phyloP scores from a whole-genome alignment of 2,329 filamentous ascomycete genomes.

The Drechslerella coelobrocha region DNA sequence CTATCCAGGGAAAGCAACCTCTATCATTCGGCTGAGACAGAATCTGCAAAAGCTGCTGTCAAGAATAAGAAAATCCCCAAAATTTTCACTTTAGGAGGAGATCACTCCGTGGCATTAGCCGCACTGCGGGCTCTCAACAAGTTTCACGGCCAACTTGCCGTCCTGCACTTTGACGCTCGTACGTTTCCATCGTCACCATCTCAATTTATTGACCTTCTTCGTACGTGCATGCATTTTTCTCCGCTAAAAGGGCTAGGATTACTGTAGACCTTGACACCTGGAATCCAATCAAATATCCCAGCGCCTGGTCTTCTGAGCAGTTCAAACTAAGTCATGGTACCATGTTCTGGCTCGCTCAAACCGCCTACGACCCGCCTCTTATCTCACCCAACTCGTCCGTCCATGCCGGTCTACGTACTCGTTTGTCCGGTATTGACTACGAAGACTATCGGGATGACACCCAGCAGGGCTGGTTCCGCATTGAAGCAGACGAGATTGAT shows the following conservation, averaged over 20 bases:
- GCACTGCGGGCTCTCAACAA: constrained; percentile 71
- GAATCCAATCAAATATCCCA: constrained; percentile 81
- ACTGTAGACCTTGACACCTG: constrained; percentile 76
- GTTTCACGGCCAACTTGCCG: constrained; percentile 69
- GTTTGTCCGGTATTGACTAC: constrained; percentile 71
- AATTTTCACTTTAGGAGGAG: constrained; percentile 74
- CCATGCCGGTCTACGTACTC: constrained; percentile 81
- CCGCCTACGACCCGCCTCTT: constrained; percentile 71
- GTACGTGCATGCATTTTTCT: not conserved
- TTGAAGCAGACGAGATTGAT: constrained; percentile 86
- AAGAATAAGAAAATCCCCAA: constrained; percentile 58
- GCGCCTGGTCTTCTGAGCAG: constrained; percentile 74
- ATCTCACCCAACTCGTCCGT: constrained; percentile 73
- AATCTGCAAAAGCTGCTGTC: constrained; percentile 47
- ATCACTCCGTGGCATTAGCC: constrained; percentile 74
- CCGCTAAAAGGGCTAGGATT: not conserved
- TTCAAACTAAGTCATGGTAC: constrained; percentile 83
- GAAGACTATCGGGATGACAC: constrained; percentile 75
- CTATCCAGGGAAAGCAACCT: constrained; percentile 31
- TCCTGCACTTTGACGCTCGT: constrained; percentile 74
- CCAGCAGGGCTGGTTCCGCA: constrained; percentile 77
- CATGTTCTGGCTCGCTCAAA: constrained; percentile 84
- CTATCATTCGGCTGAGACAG: constrained; percentile 15
- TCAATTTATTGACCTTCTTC: not conserved
- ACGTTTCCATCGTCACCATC: constrained; percentile 3